Conservation (phyloP, 2,329 filamentous ascomycete species). For the Sporothrix inflata region DNA sequence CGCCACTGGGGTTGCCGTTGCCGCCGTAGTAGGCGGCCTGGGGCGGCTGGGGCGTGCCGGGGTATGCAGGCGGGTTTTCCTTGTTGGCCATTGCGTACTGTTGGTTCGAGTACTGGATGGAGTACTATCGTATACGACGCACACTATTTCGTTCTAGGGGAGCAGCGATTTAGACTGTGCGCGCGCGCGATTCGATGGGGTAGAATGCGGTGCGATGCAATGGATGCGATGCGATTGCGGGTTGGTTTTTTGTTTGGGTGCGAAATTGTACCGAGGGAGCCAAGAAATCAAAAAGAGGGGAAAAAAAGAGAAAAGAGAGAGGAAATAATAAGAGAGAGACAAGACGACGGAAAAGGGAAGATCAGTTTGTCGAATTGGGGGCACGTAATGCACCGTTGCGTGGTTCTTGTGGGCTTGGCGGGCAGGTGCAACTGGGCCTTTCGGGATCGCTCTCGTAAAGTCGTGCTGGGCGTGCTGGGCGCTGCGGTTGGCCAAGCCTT, state of each 20-base stretch:
- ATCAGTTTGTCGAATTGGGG: background rate
- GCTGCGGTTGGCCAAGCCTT: background rate
- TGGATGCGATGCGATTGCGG: background rate
- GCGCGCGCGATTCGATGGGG: conserved; percentile 9
- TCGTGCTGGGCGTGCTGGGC: conserved; percentile 2
- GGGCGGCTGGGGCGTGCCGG: conserved; percentile 42
- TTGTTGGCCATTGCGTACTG: conserved; percentile 50
- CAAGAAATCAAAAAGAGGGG: background rate
- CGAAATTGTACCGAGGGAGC: background rate
- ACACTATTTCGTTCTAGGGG: background rate
- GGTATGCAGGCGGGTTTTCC: conserved; percentile 53
- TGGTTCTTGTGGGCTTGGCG: conserved; percentile 6
- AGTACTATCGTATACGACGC: too few species aligned
- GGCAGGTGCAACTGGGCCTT: background rate
- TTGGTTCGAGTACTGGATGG: background rate
- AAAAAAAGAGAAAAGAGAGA: background rate
- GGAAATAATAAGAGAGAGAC: background rate
- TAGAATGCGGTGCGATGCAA: background rate
- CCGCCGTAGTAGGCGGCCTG: conserved; percentile 34
- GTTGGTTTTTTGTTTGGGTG: background rate
- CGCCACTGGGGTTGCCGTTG: conserved; percentile 32
- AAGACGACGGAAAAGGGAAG: conserved; percentile 13
- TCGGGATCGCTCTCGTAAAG: background rate
- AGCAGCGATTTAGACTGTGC: conserved; percentile 3
- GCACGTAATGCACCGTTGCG: conserved; percentile 7